Evolutionary conservation across 352 stramenopile species (phyloP).

Genomic region (Phytophthora hibernalis): DNA sequence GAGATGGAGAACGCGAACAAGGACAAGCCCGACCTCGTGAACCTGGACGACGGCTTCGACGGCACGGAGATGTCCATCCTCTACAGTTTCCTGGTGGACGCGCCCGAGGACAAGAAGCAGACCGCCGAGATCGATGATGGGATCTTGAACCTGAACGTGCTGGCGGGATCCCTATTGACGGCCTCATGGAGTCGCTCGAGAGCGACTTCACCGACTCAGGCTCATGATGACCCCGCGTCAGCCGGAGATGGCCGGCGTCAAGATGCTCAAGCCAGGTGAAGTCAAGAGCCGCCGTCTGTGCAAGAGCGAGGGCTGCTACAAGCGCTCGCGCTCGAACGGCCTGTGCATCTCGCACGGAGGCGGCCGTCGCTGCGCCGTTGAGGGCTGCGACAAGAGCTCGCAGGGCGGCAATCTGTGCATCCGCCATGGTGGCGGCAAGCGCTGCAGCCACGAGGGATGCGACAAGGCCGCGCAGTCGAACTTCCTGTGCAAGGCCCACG

Average conservation of each 20-base stretch:
- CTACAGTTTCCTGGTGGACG: slow-evolving; percentile 86
- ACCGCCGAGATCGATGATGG: slow-evolving; percentile 63
- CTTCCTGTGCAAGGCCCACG: slow-evolving; percentile 89
- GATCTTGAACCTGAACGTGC: slow-evolving; percentile 82
- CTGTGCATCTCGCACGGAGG: slow-evolving; percentile 89
- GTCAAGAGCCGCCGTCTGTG: slow-evolving; percentile 67
- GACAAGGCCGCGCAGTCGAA: slow-evolving; percentile 86
- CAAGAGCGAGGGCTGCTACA: slow-evolving; percentile 80
- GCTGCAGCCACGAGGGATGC: slow-evolving; percentile 79
- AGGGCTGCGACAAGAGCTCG: slow-evolving; percentile 83
- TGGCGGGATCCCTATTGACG: slow-evolving; percentile 68
- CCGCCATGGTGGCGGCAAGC: slow-evolving; percentile 85
- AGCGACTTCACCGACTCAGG: slow-evolving; percentile 72
- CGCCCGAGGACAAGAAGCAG: slow-evolving; percentile 76
- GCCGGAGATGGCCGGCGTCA: slow-evolving; percentile 25
- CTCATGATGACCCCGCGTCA: slow-evolving; percentile 61
- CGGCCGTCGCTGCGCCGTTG: slow-evolving; percentile 76
- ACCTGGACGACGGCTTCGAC: slow-evolving; percentile 85
- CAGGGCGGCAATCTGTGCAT: slow-evolving; percentile 88
- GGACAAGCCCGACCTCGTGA: slow-evolving; percentile 79
- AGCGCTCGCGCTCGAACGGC: slow-evolving; percentile 87
- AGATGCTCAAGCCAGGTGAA: slow-evolving; percentile 24
- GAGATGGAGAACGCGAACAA: slow-evolving; percentile 62
- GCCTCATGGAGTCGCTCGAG: slow-evolving; percentile 78
- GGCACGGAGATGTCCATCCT: slow-evolving; percentile 89